Evolutionary conservation across 176 grass and related monocot species (phyloP).

Genomic region (Phyllostachys edulis): DNA sequence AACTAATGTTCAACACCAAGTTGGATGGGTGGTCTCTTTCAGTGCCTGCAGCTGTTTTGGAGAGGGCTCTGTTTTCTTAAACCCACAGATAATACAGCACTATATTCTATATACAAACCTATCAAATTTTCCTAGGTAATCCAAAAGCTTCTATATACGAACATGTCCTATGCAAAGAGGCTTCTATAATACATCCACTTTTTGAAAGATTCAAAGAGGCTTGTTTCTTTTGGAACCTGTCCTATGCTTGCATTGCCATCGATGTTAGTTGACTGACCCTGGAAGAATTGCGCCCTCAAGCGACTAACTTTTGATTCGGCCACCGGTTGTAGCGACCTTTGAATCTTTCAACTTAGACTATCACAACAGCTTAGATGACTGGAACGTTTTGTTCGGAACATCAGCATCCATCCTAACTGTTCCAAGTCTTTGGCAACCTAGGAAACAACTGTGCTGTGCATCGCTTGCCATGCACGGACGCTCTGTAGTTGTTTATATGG

Average conservation of each 20-base stretch:
- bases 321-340: not conserved
- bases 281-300: too few species aligned
- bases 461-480: not conserved
- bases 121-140: too few species aligned
- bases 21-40: not conserved
- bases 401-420: not conserved
- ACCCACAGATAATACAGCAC: not conserved
- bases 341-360: not conserved
- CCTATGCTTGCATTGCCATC: not conserved
- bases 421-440: not conserved
- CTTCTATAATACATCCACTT: too few species aligned
- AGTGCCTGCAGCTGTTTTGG: not conserved
- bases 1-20: too few species aligned
- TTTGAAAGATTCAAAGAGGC: too few species aligned
- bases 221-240: too few species aligned
- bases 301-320: not conserved
- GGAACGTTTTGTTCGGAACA: not conserved
- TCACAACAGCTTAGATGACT: not conserved
- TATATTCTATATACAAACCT: not conserved
- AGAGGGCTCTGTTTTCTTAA: not conserved
- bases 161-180: too few species aligned
- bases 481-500: not conserved
- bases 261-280: constrained; percentile 10
- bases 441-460: not conserved
- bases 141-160: too few species aligned